Conservation (phyloP, 352 stramenopile species). For the Globisporangium ultimum region DNA sequence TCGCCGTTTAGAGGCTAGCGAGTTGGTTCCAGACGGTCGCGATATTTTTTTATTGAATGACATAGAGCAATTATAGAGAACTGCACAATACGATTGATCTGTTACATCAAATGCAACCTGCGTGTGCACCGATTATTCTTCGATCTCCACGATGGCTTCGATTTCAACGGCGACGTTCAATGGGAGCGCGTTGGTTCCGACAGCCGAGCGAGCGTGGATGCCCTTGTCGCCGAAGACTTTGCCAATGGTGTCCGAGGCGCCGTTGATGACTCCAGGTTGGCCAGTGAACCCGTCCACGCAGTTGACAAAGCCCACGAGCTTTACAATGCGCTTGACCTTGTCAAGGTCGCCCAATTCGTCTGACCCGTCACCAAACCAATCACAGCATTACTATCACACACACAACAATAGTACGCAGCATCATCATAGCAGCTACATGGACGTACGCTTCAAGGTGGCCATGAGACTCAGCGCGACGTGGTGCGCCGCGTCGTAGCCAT, state of each 20-base stretch:
- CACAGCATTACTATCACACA: background rate
- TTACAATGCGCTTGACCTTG: conserved; percentile 88
- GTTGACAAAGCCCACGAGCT: conserved; percentile 93
- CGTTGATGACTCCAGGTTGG: conserved; percentile 92
- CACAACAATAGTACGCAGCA: too few relatives aligned
- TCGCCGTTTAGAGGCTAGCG: conserved; percentile 33
- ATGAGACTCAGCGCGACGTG: conserved; percentile 84
- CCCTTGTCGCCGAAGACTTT: conserved; percentile 81
- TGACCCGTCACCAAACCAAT: background rate
- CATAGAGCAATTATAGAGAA: conserved; percentile 7
- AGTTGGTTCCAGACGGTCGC: conserved; percentile 3
- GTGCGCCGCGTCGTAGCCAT: conserved; percentile 85
- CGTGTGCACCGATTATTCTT: conserved; percentile 13
- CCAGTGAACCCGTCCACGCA: conserved; percentile 81
- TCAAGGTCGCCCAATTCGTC: conserved; percentile 84
- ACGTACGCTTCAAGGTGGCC: conserved; percentile 78
- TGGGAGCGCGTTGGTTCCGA: conserved; percentile 92
- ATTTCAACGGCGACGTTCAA: conserved; percentile 94
- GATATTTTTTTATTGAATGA: conserved; percentile 6
- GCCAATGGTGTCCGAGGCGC: conserved; percentile 84
- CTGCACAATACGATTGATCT: too few relatives aligned
- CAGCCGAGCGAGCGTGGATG: conserved; percentile 83
- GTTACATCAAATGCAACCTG: too few relatives aligned
- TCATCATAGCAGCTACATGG: background rate
- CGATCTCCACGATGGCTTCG: conserved; percentile 92